phyloP scores from a whole-genome alignment of 176 grass and related monocot genomes.

The Pontederia paniculata region DNA sequence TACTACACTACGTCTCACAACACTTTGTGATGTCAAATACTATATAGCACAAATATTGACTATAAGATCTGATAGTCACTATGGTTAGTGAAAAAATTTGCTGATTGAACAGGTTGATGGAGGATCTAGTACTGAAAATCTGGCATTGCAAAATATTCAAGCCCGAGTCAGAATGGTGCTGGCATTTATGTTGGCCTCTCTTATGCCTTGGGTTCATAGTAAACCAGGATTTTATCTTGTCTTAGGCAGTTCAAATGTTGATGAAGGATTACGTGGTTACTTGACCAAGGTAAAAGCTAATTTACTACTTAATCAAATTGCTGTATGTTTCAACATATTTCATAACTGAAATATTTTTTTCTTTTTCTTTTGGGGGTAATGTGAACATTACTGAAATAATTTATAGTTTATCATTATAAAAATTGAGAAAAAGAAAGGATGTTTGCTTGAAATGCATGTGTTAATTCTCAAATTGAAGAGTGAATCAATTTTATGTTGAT shows the following conservation, averaged over 20 bases:
- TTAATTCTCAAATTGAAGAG: background rate
- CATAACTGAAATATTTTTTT: no score
- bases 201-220: conserved; percentile 91
- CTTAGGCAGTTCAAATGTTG: conserved; percentile 89
- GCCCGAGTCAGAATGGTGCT: conserved; percentile 96
- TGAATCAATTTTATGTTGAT: no score
- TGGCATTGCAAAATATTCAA: conserved; percentile 99
- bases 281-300: conserved; percentile 78
- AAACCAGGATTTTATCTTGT: conserved; percentile 99
- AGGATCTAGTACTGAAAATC: conserved; percentile 72
- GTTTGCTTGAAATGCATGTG: background rate
- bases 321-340: no score
- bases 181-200: conserved; percentile 92
- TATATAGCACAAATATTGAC: no score
- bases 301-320: background rate
- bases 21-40: no score
- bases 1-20: no score
- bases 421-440: no score
- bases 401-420: no score
- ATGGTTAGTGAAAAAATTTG: background rate
- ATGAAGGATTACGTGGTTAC: conserved; percentile 95
- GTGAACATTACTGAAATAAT: background rate
- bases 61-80: no score
- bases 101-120: conserved; percentile 56
- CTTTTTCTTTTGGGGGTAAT: background rate